phyloP scores from a whole-genome alignment of 2,329 filamentous ascomycete species.

The Apiospora koreana region DNA sequence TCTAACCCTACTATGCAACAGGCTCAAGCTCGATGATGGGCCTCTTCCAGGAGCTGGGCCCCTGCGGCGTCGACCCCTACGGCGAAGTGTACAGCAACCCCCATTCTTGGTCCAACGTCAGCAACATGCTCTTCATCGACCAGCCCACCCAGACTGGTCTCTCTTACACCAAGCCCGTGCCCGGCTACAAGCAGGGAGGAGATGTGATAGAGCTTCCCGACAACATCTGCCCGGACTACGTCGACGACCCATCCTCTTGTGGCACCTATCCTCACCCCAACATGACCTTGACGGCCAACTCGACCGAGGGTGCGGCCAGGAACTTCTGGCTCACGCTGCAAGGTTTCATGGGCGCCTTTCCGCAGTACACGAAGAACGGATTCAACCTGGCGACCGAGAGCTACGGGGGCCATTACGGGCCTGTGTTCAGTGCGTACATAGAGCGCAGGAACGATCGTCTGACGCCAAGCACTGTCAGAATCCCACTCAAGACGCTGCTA shows the following conservation, averaged over 20 bases:
- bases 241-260: slow-evolving; percentile 39
- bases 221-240: slow-evolving; percentile 50
- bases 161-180: slow-evolving; percentile 45
- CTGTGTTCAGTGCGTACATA: slow-evolving; percentile 54
- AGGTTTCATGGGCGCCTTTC: slow-evolving; percentile 64
- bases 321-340: slow-evolving; percentile 63
- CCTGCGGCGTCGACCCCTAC: slow-evolving; percentile 42
- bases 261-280: slow-evolving; percentile 58
- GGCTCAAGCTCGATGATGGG: slow-evolving; percentile 56
- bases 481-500: slow-evolving; percentile 50
- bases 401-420: slow-evolving; percentile 60
- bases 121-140: slow-evolving; percentile 62
- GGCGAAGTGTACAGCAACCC: slow-evolving; percentile 52
- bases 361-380: slow-evolving; percentile 46
- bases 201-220: slow-evolving; percentile 45
- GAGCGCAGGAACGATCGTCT: slow-evolving; percentile 45
- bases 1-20: slow-evolving; percentile 46
- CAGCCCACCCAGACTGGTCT: slow-evolving; percentile 62
- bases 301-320: slow-evolving; percentile 53
- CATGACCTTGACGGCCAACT: slow-evolving; percentile 50
- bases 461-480: slow-evolving; percentile 44
- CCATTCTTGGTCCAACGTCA: slow-evolving; percentile 60
- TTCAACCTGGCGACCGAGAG: slow-evolving; percentile 59
- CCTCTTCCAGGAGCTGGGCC: slow-evolving; percentile 49
- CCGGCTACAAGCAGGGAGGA: slow-evolving; percentile 26